A percentile compares a stretch with the other conserved stretches of the same genome.
These are phyloP conservation scores for Fusarium musae DNA, from an alignment of 2,329 filamentous ascomycete species.

Conservation along the genomic window DNA sequence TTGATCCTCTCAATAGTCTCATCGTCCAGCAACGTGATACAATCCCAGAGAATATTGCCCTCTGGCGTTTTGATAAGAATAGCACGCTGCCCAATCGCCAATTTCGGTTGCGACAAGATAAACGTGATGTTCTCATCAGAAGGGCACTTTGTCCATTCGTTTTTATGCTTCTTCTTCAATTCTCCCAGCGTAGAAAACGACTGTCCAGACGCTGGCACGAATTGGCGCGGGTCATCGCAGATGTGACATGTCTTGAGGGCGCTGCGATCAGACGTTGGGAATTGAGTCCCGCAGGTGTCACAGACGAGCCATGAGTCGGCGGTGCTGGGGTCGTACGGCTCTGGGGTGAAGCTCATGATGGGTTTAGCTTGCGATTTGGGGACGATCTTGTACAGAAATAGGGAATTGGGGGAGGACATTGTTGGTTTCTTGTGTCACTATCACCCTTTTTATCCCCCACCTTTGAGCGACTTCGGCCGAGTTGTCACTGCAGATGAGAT, in stretches of 20 bases:
- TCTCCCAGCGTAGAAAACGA: constrained; percentile 70
- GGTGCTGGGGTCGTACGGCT: constrained; percentile 37
- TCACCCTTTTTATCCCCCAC: neutral
- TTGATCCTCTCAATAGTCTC: constrained; percentile 69
- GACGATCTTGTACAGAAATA: neutral
- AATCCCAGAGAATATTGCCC: constrained; percentile 85
- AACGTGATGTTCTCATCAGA: constrained; percentile 58
- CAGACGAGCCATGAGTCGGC: constrained; percentile 63
- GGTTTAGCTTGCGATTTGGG: constrained; percentile 6
- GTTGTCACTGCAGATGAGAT: neutral
- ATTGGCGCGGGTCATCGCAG: constrained; percentile 80
- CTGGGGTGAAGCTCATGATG: constrained; percentile 33
- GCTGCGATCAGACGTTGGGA: constrained; percentile 53
- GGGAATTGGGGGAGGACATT: neutral
- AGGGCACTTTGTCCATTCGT: constrained; percentile 62
- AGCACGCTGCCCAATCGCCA: constrained; percentile 81
- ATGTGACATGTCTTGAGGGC: constrained; percentile 70
- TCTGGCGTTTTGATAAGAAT: constrained; percentile 72
- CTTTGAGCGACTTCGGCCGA: neutral
- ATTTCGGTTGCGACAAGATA: constrained; percentile 64
- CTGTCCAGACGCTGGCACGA: constrained; percentile 67
- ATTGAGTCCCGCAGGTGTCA: constrained; percentile 77
- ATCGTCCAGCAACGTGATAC: constrained; percentile 74
- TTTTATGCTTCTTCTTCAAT: constrained; percentile 59
- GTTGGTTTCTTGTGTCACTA: constrained; percentile 5